Conservation (phyloP, 345 rosid genomes). For the Eucalyptus cladocalyx region DNA sequence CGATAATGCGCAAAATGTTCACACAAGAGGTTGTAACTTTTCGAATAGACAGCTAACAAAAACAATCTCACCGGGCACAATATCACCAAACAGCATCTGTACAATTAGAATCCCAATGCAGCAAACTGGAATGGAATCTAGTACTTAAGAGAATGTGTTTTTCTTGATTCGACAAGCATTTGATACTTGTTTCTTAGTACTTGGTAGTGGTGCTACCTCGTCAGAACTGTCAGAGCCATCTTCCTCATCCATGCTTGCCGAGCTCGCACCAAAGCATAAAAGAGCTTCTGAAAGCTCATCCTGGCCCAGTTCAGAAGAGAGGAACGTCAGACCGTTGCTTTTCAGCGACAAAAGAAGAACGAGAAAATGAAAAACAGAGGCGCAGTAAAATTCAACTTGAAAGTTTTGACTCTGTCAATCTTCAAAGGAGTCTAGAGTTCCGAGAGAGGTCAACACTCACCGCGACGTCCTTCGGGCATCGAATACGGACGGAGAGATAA, state of each 20-base stretch:
- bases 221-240: slow-evolving; percentile 20
- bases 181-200: neutral
- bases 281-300: slow-evolving; percentile 76
- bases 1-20: neutral
- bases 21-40: neutral
- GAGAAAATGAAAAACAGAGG: neutral
- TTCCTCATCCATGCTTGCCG: slow-evolving; percentile 42
- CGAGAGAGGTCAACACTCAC: neutral
- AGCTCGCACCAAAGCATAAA: slow-evolving; percentile 74
- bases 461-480: slow-evolving; percentile 25
- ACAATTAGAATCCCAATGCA: neutral
- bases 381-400: neutral
- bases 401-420: neutral
- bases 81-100: neutral
- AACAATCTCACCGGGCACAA: neutral
- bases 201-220: slow-evolving; percentile 20
- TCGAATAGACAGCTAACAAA: neutral
- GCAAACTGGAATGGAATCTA: neutral
- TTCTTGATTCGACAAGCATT: neutral
- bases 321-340: neutral
- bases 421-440: neutral
- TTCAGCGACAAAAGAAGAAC: neutral
- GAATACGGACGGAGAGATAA: slow-evolving; percentile 65
- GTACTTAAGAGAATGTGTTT: neutral
- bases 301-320: slow-evolving; percentile 5